Conservation (phyloP, 345 rosid species). For the Syzygium grande region DNA sequence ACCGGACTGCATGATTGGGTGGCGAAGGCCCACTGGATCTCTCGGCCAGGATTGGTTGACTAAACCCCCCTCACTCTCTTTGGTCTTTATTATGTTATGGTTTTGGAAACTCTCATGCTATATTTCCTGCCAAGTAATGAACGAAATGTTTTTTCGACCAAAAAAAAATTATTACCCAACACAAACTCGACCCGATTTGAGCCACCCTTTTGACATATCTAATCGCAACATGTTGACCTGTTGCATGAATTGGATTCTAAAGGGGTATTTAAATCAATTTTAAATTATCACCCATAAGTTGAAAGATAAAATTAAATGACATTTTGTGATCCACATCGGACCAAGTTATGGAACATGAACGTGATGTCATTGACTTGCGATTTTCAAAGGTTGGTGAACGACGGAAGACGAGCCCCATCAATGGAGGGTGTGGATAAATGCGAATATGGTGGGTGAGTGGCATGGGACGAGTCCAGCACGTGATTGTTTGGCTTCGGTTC, state of each 20-base stretch:
- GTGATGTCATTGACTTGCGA: background rate
- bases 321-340: background rate
- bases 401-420: background rate
- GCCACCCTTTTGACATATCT: too few relatives aligned
- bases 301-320: background rate
- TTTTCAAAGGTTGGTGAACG: background rate
- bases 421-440: background rate
- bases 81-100: background rate
- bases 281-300: background rate
- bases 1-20: too few relatives aligned
- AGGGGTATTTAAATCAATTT: background rate
- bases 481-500: conserved; percentile 7
- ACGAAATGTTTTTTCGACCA: background rate
- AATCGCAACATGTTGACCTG: background rate
- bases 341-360: background rate
- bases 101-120: background rate
- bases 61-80: background rate
- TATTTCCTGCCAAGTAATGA: too few relatives aligned
- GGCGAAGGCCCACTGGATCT: background rate
- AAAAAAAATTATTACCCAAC: too few relatives aligned
- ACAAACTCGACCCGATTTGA: too few relatives aligned
- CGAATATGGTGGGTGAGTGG: background rate
- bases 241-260: background rate
- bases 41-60: background rate
- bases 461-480: background rate